A percentile compares a stretch with the other conserved stretches of the same genome.
Evolutionary conservation across 805 yeast genomes (phyloP).

Genomic region (Lipomyces anomalus): DNA sequence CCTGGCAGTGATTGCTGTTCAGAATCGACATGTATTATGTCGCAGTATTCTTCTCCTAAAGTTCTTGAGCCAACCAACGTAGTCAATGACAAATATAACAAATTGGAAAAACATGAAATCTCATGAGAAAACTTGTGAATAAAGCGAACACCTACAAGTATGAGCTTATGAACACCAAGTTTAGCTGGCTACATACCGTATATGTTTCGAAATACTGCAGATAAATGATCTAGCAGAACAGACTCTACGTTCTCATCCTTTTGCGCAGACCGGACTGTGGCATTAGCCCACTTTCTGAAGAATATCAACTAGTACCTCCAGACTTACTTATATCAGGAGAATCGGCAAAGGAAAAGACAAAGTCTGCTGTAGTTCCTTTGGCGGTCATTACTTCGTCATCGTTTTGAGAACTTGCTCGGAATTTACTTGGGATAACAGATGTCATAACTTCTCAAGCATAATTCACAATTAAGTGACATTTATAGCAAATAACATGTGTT

Average conservation of each 20-base stretch:
- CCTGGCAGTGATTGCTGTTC: neutral
- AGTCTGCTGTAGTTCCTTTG: neutral
- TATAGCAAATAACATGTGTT: no score
- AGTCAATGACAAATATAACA: conserved; percentile 65
- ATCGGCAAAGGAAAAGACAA: conserved; percentile 60
- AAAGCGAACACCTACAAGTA: conserved; percentile 42
- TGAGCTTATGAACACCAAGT: neutral
- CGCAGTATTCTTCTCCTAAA: conserved; percentile 91
- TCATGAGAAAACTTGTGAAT: conserved; percentile 59
- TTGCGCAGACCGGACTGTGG: conserved; percentile 73
- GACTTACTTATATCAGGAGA: conserved; percentile 77
- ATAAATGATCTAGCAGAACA: conserved; percentile 48
- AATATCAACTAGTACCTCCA: neutral
- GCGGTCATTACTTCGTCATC: no score
- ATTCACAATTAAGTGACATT: no score
- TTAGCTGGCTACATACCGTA: conserved; percentile 31
- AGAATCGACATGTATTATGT: conserved; percentile 53
- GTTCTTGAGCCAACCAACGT: conserved; percentile 74
- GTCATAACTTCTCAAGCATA: no score
- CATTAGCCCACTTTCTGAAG: neutral
- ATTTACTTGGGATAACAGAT: no score
- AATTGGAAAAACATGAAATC: conserved; percentile 51
- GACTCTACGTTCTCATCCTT: conserved; percentile 74
- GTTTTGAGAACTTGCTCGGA: no score
- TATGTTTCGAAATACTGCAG: conserved; percentile 49